A percentile compares a stretch with the other conserved stretches of the same genome.
Evolutionary conservation across 2,329 filamentous ascomycete genomes (phyloP).

Genomic region (Penicillium capsulatum): DNA sequence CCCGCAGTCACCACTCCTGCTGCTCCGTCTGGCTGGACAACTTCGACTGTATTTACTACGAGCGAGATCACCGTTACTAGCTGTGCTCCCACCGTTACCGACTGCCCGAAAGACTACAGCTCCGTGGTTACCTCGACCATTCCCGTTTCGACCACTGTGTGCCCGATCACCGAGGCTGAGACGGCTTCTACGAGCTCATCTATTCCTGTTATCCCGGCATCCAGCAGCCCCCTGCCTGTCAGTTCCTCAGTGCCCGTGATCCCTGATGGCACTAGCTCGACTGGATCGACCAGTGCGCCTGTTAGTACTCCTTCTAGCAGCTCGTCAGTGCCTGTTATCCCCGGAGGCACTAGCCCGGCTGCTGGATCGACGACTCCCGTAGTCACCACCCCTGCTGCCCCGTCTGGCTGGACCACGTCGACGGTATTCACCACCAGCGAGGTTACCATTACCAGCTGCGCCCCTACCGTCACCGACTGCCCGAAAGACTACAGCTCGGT

Average conservation of each 20-base stretch:
- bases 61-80: slow-evolving; percentile 37
- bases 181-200: slow-evolving; percentile 16
- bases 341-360: not conserved
- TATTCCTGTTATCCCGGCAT: too few species aligned
- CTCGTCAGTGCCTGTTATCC: too few species aligned
- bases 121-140: not conserved
- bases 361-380: not conserved
- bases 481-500: slow-evolving; percentile 48
- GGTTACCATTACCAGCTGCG: slow-evolving; percentile 40
- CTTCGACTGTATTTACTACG: slow-evolving; percentile 37
- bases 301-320: too few species aligned
- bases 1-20: too few species aligned
- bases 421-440: slow-evolving; percentile 36
- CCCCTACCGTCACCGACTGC: slow-evolving; percentile 46
- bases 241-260: too few species aligned
- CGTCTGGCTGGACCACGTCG: slow-evolving; percentile 18
- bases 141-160: not conserved
- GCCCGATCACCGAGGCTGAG: slow-evolving; percentile 11
- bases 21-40: slow-evolving; percentile 3
- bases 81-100: slow-evolving; percentile 36
- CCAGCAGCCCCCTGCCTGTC: too few species aligned
- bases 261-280: not conserved
- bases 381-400: not conserved
- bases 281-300: not conserved
- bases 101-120: slow-evolving; percentile 44